Conservation (phyloP, 2,329 filamentous ascomycete species). For the Geosmithia putterillii region DNA sequence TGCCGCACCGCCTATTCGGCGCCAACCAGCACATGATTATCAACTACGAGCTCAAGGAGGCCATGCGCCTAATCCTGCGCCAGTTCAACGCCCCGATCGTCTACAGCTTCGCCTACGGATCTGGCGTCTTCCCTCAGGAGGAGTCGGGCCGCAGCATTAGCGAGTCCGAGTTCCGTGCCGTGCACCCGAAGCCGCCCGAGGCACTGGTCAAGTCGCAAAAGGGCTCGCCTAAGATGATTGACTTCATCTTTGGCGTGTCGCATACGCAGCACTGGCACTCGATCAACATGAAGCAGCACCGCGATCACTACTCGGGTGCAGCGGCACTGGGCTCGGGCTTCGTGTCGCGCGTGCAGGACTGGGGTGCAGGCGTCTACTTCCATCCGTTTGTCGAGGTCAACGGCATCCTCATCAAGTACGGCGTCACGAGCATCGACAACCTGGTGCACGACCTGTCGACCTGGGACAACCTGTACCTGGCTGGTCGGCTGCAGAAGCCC, state of each 20-base stretch:
- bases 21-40: constrained; percentile 95
- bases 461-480: constrained; percentile 95
- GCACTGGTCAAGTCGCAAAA: constrained; percentile 78
- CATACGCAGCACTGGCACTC: constrained; percentile 96
- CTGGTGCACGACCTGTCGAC: constrained; percentile 74
- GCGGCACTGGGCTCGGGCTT: constrained; percentile 74
- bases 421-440: constrained; percentile 88
- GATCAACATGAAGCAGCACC: constrained; percentile 78
- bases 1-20: constrained; percentile 53
- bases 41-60: constrained; percentile 90
- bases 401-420: constrained; percentile 94
- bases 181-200: constrained; percentile 72
- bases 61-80: constrained; percentile 75
- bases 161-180: constrained; percentile 44
- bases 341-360: constrained; percentile 79
- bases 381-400: constrained; percentile 93
- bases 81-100: constrained; percentile 87
- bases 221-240: constrained; percentile 88
- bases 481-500: constrained; percentile 89
- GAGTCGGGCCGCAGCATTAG: constrained; percentile 38
- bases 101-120: constrained; percentile 96
- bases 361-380: constrained; percentile 93
- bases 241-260: constrained; percentile 94
- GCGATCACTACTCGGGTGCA: constrained; percentile 82
- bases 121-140: constrained; percentile 84